These are phyloP conservation scores for Rossbeevera mucosa DNA, from an alignment of 768 basidiomycete genomes.

Conservation along the genomic window DNA sequence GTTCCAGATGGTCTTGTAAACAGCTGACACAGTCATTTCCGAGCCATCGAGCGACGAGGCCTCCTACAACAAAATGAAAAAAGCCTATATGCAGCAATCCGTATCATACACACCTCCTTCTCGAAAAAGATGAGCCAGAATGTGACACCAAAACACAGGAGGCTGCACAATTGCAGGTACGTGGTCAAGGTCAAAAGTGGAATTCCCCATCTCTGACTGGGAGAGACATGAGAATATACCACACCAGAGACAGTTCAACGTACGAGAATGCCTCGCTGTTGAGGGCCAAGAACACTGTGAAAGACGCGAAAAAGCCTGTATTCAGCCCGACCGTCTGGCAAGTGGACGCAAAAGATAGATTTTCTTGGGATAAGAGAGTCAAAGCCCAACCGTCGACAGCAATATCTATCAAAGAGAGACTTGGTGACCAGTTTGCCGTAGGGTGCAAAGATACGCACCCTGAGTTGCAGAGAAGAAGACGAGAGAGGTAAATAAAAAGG, in stretches of 20 bases:
- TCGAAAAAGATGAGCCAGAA: slow-evolving; percentile 84
- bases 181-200: slow-evolving; percentile 66
- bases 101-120: slow-evolving; percentile 63
- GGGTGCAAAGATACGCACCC: slow-evolving; percentile 45
- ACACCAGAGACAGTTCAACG: slow-evolving; percentile 20
- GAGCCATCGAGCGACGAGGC: slow-evolving; percentile 66
- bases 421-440: slow-evolving; percentile 12
- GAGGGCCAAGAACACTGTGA: slow-evolving; percentile 95
- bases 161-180: slow-evolving; percentile 84
- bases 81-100: neutral
- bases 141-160: slow-evolving; percentile 80
- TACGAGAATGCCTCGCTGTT: slow-evolving; percentile 92
- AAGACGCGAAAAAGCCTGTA: slow-evolving; percentile 91
- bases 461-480: slow-evolving; percentile 97
- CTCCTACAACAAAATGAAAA: slow-evolving; percentile 44
- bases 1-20: slow-evolving; percentile 93
- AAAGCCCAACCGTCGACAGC: slow-evolving; percentile 94
- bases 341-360: slow-evolving; percentile 93
- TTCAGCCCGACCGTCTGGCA: slow-evolving; percentile 98
- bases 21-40: slow-evolving; percentile 85
- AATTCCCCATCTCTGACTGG: slow-evolving; percentile 71
- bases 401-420: slow-evolving; percentile 57
- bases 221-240: slow-evolving; percentile 6
- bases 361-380: slow-evolving; percentile 85
- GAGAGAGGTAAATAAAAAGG: slow-evolving; percentile 79